Conservation (phyloP, 2,329 filamentous ascomycete genomes). For the Diaporthe helianthi region DNA sequence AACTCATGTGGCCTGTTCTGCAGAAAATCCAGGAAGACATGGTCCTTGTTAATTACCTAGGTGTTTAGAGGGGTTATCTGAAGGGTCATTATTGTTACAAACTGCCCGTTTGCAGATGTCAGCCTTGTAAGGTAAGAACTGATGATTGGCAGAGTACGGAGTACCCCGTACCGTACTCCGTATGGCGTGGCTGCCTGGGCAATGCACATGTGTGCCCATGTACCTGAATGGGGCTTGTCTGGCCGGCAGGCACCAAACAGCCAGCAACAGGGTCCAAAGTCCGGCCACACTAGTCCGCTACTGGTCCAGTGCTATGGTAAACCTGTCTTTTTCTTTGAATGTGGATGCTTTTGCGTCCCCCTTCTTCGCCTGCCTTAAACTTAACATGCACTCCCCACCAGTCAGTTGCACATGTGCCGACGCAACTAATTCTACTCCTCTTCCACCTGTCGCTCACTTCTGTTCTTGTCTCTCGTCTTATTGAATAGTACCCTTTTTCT, state of each 20-base stretch:
- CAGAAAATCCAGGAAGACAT: neutral
- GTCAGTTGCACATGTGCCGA: neutral
- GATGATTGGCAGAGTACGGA: neutral
- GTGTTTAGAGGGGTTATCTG: neutral
- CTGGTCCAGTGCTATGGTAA: conserved; percentile 15
- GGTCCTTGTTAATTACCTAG: too few species aligned
- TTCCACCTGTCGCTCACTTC: conserved; percentile 15
- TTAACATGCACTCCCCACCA: neutral
- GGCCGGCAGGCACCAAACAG: conserved; percentile 23
- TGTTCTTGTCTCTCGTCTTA: neutral
- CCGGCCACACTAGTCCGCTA: neutral
- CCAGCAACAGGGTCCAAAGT: conserved; percentile 2
- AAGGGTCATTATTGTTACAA: neutral
- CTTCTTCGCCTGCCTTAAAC: neutral
- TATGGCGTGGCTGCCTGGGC: too few species aligned
- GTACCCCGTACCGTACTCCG: too few species aligned
- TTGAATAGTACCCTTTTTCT: neutral
- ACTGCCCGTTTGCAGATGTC: neutral
- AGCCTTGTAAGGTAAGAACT: neutral
- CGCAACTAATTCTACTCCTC: conserved; percentile 4
- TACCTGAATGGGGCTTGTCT: neutral
- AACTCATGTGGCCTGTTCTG: neutral
- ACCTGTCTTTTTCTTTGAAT: conserved; percentile 29
- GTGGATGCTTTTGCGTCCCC: neutral
- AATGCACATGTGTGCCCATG: conserved; percentile 20